Percentiles rank a stretch among this genome's conserved stretches.
These are phyloP conservation scores for Xylaria venustula DNA, from an alignment of 495 filamentous ascomycete genomes.

Conservation along the genomic window DNA sequence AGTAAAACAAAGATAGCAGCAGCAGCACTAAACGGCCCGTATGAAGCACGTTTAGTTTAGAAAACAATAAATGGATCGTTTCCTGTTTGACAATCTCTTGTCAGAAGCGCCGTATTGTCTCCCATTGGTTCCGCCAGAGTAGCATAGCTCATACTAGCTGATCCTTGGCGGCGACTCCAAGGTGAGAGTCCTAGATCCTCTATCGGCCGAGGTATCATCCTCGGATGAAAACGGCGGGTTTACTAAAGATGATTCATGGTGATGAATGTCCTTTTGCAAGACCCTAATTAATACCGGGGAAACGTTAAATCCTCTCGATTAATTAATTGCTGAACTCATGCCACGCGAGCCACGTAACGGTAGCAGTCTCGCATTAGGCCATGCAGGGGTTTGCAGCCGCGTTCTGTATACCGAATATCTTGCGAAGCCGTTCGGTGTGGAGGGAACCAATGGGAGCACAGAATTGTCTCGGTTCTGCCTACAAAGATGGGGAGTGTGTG, in stretches of 20 bases:
- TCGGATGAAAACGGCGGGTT: background rate
- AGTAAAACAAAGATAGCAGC: no score
- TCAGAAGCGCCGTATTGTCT: background rate
- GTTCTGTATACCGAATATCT: background rate
- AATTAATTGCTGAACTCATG: no score
- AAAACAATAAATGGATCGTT: background rate
- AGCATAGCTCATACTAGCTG: background rate
- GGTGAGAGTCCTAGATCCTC: constrained; percentile 4
- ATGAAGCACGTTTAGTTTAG: background rate
- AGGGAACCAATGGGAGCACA: background rate
- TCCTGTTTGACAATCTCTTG: background rate
- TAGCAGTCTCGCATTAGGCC: background rate
- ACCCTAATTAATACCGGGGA: background rate
- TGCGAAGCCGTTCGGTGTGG: background rate
- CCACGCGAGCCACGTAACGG: background rate
- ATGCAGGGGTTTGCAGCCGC: background rate
- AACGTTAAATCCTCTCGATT: no score
- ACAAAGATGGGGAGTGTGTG: background rate
- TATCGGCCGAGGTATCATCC: background rate
- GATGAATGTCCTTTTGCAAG: background rate
- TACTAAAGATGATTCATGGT: background rate
- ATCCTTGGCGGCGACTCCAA: background rate
- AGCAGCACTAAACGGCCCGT: background rate
- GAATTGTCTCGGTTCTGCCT: background rate
- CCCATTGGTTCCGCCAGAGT: background rate